phyloP scores from a whole-genome alignment of 2,329 filamentous ascomycete species.

The Calonectria honghensis region DNA sequence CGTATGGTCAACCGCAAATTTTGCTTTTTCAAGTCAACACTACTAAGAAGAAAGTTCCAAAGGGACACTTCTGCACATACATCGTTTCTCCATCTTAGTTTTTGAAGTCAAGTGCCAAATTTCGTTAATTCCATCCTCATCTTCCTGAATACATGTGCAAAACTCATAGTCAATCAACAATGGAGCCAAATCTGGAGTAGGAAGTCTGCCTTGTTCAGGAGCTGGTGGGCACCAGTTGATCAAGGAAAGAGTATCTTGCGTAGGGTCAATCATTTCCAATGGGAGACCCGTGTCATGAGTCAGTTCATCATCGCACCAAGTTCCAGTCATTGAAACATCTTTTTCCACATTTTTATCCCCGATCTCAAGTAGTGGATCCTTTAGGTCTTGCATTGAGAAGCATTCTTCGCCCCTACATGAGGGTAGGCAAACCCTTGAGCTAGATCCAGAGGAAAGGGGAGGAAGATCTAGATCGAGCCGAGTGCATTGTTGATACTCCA shows the following conservation, averaged over 20 bases:
- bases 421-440: conserved; percentile 28
- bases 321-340: conserved; percentile 42
- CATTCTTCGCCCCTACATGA: conserved; percentile 1
- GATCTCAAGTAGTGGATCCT: not conserved
- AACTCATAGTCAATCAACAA: conserved; percentile 52
- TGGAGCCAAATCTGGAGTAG: conserved; percentile 50
- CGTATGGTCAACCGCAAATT: conserved; percentile 49
- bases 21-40: conserved; percentile 46
- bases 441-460: conserved; percentile 23
- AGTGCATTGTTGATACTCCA: conserved; percentile 2
- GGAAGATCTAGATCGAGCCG: not conserved
- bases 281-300: not conserved
- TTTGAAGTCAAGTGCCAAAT: conserved; percentile 49
- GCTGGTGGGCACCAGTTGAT: conserved; percentile 44
- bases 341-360: not conserved
- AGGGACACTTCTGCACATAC: conserved; percentile 38
- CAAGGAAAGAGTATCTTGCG: conserved; percentile 23
- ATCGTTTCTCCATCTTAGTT: conserved; percentile 51
- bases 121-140: conserved; percentile 47
- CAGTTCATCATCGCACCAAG: conserved; percentile 45
- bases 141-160: conserved; percentile 44
- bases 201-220: conserved; percentile 45
- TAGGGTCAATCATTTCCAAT: conserved; percentile 10
- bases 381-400: not conserved
- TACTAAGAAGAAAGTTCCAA: not conserved